Evolutionary conservation across 1,284 basidiomycete genomes (phyloP).

Genomic region (Ustilago loliicola): DNA sequence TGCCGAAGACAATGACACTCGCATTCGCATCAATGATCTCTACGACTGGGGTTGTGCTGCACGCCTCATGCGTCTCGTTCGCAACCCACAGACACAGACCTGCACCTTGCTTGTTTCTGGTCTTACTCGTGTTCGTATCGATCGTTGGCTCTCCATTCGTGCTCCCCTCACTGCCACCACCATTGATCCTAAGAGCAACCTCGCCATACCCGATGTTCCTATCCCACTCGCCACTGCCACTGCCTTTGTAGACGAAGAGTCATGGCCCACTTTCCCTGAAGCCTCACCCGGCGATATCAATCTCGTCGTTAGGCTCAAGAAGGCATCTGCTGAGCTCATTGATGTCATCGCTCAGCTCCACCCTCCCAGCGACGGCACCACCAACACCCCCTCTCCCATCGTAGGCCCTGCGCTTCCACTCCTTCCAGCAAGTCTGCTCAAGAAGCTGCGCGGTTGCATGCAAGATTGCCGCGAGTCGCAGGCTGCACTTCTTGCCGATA

Average conservation of each 20-base stretch:
- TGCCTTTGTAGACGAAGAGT: conserved; percentile 56
- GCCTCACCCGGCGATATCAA: conserved; percentile 50
- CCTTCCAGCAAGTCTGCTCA: conserved; percentile 59
- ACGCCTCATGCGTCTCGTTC: conserved; percentile 64
- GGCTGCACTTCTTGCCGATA: conserved; percentile 61
- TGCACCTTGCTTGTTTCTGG: conserved; percentile 67
- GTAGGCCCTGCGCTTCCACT: conserved; percentile 59
- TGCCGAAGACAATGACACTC: conserved; percentile 42
- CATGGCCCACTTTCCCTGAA: conserved; percentile 51
- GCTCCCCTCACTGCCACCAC: conserved; percentile 61
- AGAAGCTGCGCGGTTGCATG: conserved; percentile 60
- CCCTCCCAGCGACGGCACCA: conserved; percentile 27
- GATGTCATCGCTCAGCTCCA: conserved; percentile 55
- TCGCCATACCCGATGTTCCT: conserved; percentile 60
- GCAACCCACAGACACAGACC: conserved; percentile 64
- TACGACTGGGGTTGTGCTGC: conserved; percentile 66
- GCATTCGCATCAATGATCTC: conserved; percentile 57
- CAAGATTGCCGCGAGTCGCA: conserved; percentile 57
- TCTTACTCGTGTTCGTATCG: conserved; percentile 62
- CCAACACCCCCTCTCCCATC: conserved; percentile 40
- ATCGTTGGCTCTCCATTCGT: conserved; percentile 63
- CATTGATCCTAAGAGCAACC: conserved; percentile 60
- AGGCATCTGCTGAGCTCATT: conserved; percentile 55
- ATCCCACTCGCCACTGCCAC: conserved; percentile 62
- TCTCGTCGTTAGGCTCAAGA: conserved; percentile 52